phyloP scores from a whole-genome alignment of 1,284 basidiomycete species.

The Pisolithus thermaeus region DNA sequence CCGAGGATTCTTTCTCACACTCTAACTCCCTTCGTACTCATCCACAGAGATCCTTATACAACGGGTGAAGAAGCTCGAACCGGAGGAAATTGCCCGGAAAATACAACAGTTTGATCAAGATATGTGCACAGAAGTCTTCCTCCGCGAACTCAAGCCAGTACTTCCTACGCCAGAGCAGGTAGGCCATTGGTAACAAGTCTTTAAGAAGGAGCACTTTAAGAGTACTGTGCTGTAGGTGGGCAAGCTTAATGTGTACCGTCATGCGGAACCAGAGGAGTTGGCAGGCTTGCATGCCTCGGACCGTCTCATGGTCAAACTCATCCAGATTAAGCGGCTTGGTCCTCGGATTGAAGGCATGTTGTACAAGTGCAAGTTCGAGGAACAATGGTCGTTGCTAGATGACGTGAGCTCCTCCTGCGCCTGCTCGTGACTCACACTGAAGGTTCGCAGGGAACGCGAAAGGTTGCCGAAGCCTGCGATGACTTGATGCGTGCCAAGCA shows the following conservation, averaged over 20 bases:
- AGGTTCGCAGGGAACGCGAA: conserved; percentile 62
- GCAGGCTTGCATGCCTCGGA: conserved; percentile 89
- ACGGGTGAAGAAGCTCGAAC: conserved; percentile 73
- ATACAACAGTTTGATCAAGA: conserved; percentile 83
- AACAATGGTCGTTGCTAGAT: conserved; percentile 69
- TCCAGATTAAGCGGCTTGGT: conserved; percentile 90
- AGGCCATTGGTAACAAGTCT: conserved; percentile 14
- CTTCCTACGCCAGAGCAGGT: conserved; percentile 89
- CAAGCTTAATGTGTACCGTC: conserved; percentile 88
- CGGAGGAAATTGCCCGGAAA: conserved; percentile 78
- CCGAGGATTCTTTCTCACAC: background rate
- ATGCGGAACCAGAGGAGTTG: conserved; percentile 84
- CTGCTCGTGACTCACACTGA: conserved; percentile 7
- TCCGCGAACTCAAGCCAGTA: conserved; percentile 81
- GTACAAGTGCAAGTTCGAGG: conserved; percentile 82
- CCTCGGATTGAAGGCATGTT: conserved; percentile 94
- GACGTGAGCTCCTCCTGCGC: conserved; percentile 43
- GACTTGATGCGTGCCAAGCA: conserved; percentile 70
- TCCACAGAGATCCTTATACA: conserved; percentile 81
- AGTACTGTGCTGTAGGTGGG: conserved; percentile 53
- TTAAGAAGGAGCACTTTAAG: conserved; percentile 8
- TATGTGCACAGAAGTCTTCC: conserved; percentile 81
- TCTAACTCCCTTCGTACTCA: background rate
- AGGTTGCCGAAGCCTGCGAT: conserved; percentile 75
- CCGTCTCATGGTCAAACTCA: conserved; percentile 93